Evolutionary conservation across 129 eudicot species (phyloP), one percentile per base, ranked within the genome.

Genomic region (Arctium minus): DNA sequence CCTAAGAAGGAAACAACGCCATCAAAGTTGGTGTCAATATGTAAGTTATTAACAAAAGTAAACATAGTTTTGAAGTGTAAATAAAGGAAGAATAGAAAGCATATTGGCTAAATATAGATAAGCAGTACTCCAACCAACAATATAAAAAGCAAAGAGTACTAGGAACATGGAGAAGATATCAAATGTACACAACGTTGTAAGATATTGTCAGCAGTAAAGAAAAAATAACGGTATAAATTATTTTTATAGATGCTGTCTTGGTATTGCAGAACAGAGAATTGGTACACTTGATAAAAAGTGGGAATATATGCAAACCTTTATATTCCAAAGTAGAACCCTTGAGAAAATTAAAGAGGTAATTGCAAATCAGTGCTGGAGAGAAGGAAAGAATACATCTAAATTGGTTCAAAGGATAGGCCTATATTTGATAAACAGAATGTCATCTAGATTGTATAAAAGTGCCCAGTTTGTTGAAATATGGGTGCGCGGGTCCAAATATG

Each of bases 1-100:
- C 92, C 98, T 93, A 50, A 50, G 30, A 48, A 85, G 8, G 9
- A 82, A 74, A 40, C 32, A 71, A 73, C 38, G 70, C 22, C n/a
- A 32, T 18, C 18, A 35, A 75, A 50, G n/a, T 35, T 31, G 65
- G 27, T 36, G 62, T 65, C 37, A 42, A 69, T 4, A 42, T 44
- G 39, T 27, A 50, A 67, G 32, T 79, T 33, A 81, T 72, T 44
- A 36, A 76, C 38, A 72, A 70, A 67, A 18, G 8, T 31, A 76
- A 33, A 48, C 70, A 72, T 29, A 37, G 7, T 7, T 50, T 72
- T 68, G 81, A 68, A 9, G 79, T 29, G 44, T 56, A 69, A 42
- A 67, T 53, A 72, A 64, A 40, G 22, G 48, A 79, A 33, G 17
- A 44, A 74, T 2, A 12, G 4, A 70, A 84, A 72, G 46, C 18